These are phyloP conservation scores for Solanum aculeatissimum DNA, from an alignment of 305 asterid species.

Conservation along the genomic window DNA sequence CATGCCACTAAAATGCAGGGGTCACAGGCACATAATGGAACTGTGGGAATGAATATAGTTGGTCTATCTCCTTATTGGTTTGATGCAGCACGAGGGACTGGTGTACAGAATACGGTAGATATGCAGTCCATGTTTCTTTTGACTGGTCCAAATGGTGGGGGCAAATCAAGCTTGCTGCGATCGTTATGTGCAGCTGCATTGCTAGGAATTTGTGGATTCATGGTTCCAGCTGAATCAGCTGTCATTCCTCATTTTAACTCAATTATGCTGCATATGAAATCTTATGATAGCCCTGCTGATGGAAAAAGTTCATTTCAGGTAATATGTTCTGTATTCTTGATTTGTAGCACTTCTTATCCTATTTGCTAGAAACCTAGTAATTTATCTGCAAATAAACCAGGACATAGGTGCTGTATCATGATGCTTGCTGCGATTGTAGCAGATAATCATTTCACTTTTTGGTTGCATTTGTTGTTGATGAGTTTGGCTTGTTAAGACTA, in stretches of 20 bases:
- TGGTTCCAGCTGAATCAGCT: constrained; percentile 97
- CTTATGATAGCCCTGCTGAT: constrained; percentile 96
- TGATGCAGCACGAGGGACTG: constrained; percentile 77
- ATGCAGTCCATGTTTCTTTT: constrained; percentile 80
- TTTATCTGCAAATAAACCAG: neutral
- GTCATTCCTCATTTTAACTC: constrained; percentile 89
- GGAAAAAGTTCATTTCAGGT: constrained; percentile 99
- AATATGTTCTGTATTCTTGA: neutral
- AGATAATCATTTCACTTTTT: neutral
- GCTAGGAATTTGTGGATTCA: constrained; percentile 83
- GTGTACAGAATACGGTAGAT: constrained; percentile 62
- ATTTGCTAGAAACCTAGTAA: neutral
- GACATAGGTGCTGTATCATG: neutral
- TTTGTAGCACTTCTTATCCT: neutral
- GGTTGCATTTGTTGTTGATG: neutral
- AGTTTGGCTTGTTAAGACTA: neutral
- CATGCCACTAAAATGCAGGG: constrained; percentile 31
- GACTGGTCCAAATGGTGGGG: constrained; percentile 98
- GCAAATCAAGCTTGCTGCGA: constrained; percentile 88
- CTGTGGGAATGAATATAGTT: constrained; percentile 53
- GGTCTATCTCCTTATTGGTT: constrained; percentile 95
- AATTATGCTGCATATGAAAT: constrained; percentile 93
- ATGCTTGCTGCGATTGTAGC: neutral
- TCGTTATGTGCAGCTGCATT: constrained; percentile 93
- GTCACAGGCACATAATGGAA: constrained; percentile 7